phyloP scores from a whole-genome alignment of 805 yeast genomes.

The Vanderwaltozyma verrucispora region DNA sequence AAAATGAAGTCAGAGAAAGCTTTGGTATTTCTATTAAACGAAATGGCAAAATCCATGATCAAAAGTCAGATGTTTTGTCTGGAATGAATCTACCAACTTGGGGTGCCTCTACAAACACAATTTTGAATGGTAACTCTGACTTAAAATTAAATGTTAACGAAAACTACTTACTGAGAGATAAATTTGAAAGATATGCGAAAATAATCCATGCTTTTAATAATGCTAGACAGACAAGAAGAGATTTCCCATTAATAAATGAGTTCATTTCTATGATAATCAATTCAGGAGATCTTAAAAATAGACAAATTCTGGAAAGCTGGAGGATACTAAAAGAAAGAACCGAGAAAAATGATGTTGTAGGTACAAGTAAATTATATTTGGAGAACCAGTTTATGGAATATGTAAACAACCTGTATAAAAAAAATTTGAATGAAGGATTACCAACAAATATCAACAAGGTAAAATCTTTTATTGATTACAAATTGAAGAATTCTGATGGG shows the following conservation, averaged over 20 bases:
- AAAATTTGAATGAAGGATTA: conserved; percentile 36
- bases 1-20: conserved; percentile 61
- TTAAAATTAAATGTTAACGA: conserved; percentile 35
- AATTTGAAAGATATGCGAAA: conserved; percentile 66
- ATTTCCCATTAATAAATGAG: conserved; percentile 48
- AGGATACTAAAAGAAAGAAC: conserved; percentile 41
- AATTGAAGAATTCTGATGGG: conserved; percentile 34
- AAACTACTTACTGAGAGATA: conserved; percentile 34
- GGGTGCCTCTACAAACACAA: background rate
- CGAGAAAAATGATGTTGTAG: conserved; percentile 30
- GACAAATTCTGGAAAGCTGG: conserved; percentile 70
- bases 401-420: conserved; percentile 37
- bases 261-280: conserved; percentile 50
- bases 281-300: conserved; percentile 52
- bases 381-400: conserved; percentile 71
- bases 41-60: no score
- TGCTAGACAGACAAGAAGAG: conserved; percentile 40
- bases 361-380: conserved; percentile 48
- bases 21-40: conserved; percentile 46
- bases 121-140: conserved; percentile 19
- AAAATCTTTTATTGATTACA: conserved; percentile 45
- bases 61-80: no score
- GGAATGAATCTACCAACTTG: conserved; percentile 3
- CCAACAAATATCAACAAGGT: conserved; percentile 69
- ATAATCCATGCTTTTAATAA: conserved; percentile 63